Evolutionary conservation across 2,329 filamentous ascomycete genomes (phyloP), one percentile per base, ranked within the genome.

Genomic region (Zalaria obscura): DNA sequence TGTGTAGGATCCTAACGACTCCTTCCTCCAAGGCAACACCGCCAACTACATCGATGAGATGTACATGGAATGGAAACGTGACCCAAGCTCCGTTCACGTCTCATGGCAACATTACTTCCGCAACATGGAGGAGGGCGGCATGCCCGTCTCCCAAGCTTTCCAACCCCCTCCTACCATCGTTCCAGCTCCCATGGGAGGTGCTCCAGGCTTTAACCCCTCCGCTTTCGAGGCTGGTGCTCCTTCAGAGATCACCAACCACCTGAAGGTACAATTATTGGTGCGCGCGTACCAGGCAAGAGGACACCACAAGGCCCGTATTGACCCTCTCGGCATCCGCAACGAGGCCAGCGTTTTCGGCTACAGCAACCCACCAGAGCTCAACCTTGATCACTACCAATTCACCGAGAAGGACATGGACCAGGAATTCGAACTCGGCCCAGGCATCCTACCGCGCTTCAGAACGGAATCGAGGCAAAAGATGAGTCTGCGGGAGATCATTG

Each of bases 41-140:
- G 91, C 91, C 66, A 95, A 93, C 70, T 98, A 98, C 69, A 86
- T 98, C 61, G 91, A 98, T 65, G 91, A 95, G 72, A 98, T 98
- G 91, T 98, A 98, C 67, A 72, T 95, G 70, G 80, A 88, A 61
- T 98, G 91, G 91, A 94, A 89, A 68, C 73, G 83, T 50, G 87
- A 98, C 55, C 88, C 91, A 40, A 75, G 78, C 55, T 94, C 85
- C 59, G 91, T 98, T 45, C 91, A 98, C 66, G 75, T 94, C 55
- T 98, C 91, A 62, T 98, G 91, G 91, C 89, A 94, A 69, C 80
- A 93, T 60, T 98, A 98, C 75, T 98, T 98, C 76, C 85, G 80
- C 69, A 98, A 98, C 69, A 95, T 98, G 83, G 91, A 98, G 72
- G 83, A 78, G 51, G 91, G 91, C 62, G 84, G 91, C 58, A 96